Evolutionary conservation across 2,329 filamentous ascomycete genomes (phyloP).

Genomic region (Tolypocladium guangdongense): DNA sequence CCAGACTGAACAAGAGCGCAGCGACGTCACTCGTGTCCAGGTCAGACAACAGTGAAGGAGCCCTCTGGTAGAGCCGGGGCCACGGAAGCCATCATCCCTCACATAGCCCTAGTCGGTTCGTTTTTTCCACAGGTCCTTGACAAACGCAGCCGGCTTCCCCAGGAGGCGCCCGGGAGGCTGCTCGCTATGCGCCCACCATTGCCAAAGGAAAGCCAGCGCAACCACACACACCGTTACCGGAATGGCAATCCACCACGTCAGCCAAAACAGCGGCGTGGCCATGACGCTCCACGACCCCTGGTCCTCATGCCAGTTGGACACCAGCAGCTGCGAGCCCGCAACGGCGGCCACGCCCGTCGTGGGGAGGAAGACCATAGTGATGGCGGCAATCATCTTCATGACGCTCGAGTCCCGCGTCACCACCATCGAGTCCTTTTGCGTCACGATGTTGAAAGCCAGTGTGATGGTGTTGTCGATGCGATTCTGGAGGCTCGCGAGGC

Average conservation of each 20-base stretch:
- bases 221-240: conserved; percentile 15
- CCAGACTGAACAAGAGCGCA: no score
- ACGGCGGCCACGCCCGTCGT: conserved; percentile 23
- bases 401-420: conserved; percentile 23
- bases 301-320: conserved; percentile 9
- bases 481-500: conserved; percentile 21
- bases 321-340: conserved; percentile 16
- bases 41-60: no score
- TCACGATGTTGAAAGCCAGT: conserved; percentile 24
- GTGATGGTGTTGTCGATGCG: conserved; percentile 23
- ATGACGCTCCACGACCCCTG: conserved; percentile 11
- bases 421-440: conserved; percentile 23
- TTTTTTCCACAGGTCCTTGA: no score
- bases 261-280: conserved; percentile 17
- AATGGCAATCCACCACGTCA: conserved; percentile 18
- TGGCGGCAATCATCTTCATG: conserved; percentile 25
- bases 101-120: no score
- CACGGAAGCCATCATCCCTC: no score
- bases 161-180: neutral
- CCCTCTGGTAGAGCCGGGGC: no score
- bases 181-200: conserved; percentile 17
- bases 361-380: conserved; percentile 27
- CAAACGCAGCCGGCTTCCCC: neutral
- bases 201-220: conserved; percentile 14
- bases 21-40: no score